A percentile compares a stretch with the other conserved stretches of the same genome.
These are phyloP conservation scores for Colletotrichum kahawae DNA, from an alignment of 2,329 filamentous ascomycete genomes.

Conservation along the genomic window DNA sequence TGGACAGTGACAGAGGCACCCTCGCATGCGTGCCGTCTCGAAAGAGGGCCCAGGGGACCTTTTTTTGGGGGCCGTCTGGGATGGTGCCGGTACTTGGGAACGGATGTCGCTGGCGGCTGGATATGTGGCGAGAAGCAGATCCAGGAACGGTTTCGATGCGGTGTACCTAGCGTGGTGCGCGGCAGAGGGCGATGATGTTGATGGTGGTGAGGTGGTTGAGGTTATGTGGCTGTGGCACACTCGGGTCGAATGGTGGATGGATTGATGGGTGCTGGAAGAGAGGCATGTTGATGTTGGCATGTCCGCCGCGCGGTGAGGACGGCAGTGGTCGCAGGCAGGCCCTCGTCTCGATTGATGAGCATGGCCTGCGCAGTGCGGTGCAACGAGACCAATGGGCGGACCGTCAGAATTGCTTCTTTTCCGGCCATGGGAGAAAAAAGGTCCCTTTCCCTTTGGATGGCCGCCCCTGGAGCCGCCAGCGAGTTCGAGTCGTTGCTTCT, in stretches of 20 bases:
- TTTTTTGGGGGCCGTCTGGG: neutral
- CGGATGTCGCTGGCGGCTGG: neutral
- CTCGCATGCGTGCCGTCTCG: neutral
- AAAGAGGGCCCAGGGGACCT: neutral
- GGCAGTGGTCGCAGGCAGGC: neutral
- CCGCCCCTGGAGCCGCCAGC: neutral
- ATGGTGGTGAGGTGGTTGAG: neutral
- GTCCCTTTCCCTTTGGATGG: neutral
- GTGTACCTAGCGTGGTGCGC: neutral
- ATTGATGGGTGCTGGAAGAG: neutral
- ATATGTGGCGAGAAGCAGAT: slow-evolving; percentile 3
- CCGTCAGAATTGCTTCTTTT: slow-evolving; percentile 6
- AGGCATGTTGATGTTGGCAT: neutral
- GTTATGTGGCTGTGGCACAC: neutral
- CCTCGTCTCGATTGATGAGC: neutral
- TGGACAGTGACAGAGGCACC: neutral
- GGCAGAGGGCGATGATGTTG: neutral
- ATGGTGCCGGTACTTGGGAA: slow-evolving; percentile 8
- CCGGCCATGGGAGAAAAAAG: neutral
- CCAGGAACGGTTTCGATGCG: slow-evolving; percentile 9
- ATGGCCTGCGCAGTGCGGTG: neutral
- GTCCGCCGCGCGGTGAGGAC: neutral
- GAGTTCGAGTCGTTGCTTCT: slow-evolving; percentile 14
- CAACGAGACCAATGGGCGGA: neutral
- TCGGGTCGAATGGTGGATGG: neutral